Evolutionary conservation across 768 basidiomycete species (phyloP).

Genomic region (Nevesoporus exiguus): DNA sequence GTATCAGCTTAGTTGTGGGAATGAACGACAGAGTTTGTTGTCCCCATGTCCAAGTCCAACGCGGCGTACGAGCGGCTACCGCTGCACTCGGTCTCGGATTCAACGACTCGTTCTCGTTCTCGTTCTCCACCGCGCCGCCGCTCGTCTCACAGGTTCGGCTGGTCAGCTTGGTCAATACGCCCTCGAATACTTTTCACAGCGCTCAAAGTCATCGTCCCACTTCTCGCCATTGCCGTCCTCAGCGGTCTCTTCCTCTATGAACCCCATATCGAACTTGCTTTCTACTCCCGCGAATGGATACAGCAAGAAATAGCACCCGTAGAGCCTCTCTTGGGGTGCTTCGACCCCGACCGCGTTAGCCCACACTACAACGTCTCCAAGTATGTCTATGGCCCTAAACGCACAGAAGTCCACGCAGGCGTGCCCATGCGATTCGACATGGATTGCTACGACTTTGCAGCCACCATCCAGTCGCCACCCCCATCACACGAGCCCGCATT

Average conservation of each 20-base stretch:
- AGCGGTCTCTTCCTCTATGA: constrained; percentile 64
- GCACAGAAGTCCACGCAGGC: constrained; percentile 76
- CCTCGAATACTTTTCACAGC: constrained; percentile 37
- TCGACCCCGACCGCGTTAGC: constrained; percentile 57
- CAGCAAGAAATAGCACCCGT: constrained; percentile 64
- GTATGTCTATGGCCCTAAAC: constrained; percentile 59
- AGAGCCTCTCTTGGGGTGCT: constrained; percentile 69
- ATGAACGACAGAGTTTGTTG: background rate
- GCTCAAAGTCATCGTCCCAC: constrained; percentile 45
- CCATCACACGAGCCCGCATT: constrained; percentile 2
- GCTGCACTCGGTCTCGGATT: constrained; percentile 41
- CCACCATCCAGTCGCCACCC: constrained; percentile 56
- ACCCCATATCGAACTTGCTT: constrained; percentile 80
- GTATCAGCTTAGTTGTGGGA: background rate
- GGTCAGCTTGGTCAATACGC: constrained; percentile 24
- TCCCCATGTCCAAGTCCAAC: constrained; percentile 34
- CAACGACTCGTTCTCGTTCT: constrained; percentile 25
- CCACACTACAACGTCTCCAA: constrained; percentile 65
- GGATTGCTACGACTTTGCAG: constrained; percentile 93
- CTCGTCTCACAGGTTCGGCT: constrained; percentile 26
- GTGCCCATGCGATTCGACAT: constrained; percentile 72
- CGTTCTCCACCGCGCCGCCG: constrained; percentile 27
- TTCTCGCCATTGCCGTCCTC: constrained; percentile 37
- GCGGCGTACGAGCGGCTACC: constrained; percentile 48
- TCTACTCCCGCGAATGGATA: constrained; percentile 78